Evolutionary conservation across 306 rosid genomes (phyloP).

Genomic region (Vigna reflexopilosa): DNA sequence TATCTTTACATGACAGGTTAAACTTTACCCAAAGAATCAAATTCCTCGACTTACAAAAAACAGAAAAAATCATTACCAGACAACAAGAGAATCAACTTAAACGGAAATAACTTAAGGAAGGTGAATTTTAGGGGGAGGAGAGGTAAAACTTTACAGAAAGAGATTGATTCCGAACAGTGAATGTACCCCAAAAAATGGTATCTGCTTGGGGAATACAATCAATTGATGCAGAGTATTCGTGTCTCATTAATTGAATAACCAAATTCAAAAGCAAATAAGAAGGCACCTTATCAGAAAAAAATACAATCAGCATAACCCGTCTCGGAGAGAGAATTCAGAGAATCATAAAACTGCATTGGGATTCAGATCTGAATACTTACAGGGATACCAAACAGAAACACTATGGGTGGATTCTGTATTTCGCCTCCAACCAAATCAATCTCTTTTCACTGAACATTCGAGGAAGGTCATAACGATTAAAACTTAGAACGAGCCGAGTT

Average conservation of each 20-base stretch:
- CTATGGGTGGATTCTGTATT: slow-evolving; percentile 48
- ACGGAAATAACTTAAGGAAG: not conserved
- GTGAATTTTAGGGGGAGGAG: not conserved
- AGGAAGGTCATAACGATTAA: slow-evolving; percentile 31
- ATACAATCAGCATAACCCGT: not conserved
- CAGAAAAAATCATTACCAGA: not conserved
- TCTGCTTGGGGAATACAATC: slow-evolving; percentile 35
- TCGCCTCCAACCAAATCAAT: slow-evolving; percentile 51
- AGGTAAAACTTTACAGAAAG: slow-evolving; percentile 25
- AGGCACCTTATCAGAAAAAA: not conserved
- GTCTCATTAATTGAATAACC: not conserved
- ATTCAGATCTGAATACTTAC: slow-evolving; percentile 86
- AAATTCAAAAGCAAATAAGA: slow-evolving; percentile 21
- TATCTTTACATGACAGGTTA: not conserved
- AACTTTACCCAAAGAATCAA: not conserved
- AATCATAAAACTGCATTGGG: slow-evolving; percentile 44
- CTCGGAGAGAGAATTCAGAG: not conserved
- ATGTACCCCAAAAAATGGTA: not conserved
- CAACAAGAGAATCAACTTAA: slow-evolving; percentile 2
- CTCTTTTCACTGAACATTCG: slow-evolving; percentile 47
- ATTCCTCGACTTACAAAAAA: not conserved
- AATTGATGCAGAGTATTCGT: slow-evolving; percentile 3
- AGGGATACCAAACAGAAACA: slow-evolving; percentile 53
- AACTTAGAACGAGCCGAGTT: slow-evolving; percentile 11
- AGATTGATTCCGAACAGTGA: slow-evolving; percentile 26